Evolutionary conservation across 2,329 filamentous ascomycete genomes (phyloP), one percentile per base, ranked within the genome.

Genomic region (Pseudovirgaria hyperparasitica): DNA sequence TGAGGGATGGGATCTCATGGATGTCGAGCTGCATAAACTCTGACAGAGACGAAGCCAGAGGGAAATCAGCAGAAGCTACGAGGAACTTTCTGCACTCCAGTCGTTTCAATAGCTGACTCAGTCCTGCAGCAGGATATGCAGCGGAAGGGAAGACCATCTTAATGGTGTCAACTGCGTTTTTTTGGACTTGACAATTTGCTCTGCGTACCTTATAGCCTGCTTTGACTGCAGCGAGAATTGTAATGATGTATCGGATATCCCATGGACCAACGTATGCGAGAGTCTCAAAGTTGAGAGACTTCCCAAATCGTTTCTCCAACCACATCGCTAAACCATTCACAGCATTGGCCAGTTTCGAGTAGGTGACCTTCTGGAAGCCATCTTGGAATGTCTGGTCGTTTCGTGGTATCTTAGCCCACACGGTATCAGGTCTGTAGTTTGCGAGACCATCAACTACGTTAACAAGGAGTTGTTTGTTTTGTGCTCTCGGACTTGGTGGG

Each of bases 181-280:
- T 14, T 19, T 7, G 15, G 12, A n/a, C 8, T 17, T 19, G n/a
- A 10, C 9, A 19, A 3, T 16, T 9, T 20, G 16, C 11, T 27
- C 9, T n/a, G 19, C 26, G 5, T 28, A 33, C 30, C 16, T 35
- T 31, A 20, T 56, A 54, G 6, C 57, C 54, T 1, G 49, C 42
- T 36, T 60, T 60, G 28, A 50, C 43, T 10, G 30, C 43, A 5
- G 54, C 57, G 2, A 57, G 36, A 2, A 49, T 25, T 5, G 55
- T n/a, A 10, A 58, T 43, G 7, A 27, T 36, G 29, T 57, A 54
- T 8, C 44, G 37, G 12, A 49, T 22, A 28, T 57, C 55, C 48
- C 5, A 50, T 50, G 14, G 54, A 32, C 29, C 29, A 18, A 28
- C 6, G 31, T 56, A 58, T 3, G 43, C 34, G 4, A 59, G 23